Conservation (phyloP, 176 grass and related monocot genomes). For the Eragrostis nindensis region DNA sequence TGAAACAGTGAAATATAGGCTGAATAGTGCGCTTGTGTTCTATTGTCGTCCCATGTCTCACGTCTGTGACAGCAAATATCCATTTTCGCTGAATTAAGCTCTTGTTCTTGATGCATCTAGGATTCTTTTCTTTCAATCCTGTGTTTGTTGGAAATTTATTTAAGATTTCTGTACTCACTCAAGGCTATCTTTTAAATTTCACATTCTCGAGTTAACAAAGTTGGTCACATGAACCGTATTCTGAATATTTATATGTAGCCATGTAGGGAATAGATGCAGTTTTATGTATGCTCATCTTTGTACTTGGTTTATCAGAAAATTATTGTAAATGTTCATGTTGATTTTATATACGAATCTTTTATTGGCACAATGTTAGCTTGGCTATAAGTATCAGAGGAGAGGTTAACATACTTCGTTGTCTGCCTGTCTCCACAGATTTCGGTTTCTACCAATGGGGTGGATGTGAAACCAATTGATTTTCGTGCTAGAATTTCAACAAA, state of each 20-base stretch:
- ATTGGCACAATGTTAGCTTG: background rate
- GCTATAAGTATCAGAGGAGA: background rate
- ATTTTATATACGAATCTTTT: background rate
- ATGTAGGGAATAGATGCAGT: background rate
- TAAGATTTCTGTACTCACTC: background rate
- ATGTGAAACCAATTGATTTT: constrained; percentile 32
- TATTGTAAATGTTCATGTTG: background rate
- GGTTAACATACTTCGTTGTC: constrained; percentile 9
- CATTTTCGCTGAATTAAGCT: background rate
- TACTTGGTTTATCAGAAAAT: background rate
- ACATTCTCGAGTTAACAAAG: background rate
- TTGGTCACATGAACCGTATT: background rate
- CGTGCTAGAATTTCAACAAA: constrained; percentile 47
- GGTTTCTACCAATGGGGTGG: constrained; percentile 27
- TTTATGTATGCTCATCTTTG: background rate
- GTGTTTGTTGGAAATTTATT: background rate
- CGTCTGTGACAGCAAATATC: background rate
- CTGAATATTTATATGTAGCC: background rate
- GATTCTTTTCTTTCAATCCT: background rate
- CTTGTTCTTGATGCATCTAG: background rate
- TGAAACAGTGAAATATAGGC: background rate
- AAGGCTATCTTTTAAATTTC: background rate
- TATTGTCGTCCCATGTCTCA: background rate
- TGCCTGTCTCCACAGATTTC: constrained; percentile 40
- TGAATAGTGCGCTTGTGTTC: background rate